These are phyloP conservation scores for Sporisorium graminicola DNA, from an alignment of 1,284 basidiomycete genomes.

Conservation along the genomic window DNA sequence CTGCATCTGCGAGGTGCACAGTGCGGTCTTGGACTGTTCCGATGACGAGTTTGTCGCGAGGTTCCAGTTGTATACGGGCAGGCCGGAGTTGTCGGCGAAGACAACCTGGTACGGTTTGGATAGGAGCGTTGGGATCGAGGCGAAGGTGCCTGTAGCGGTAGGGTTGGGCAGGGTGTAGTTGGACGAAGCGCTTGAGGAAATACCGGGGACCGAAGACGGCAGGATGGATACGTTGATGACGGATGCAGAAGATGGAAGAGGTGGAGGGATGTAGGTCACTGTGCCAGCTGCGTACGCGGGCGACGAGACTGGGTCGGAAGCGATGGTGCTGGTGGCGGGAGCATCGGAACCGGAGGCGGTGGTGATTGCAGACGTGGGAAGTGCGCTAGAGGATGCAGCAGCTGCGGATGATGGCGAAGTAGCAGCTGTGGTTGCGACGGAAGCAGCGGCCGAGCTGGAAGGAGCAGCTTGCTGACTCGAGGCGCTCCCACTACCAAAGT, in stretches of 20 bases:
- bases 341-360: constrained; percentile 30
- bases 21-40: constrained; percentile 26
- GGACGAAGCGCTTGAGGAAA: constrained; percentile 42
- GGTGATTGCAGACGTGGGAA: constrained; percentile 19
- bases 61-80: constrained; percentile 45
- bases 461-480: constrained; percentile 13
- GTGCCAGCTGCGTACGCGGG: constrained; percentile 47
- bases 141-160: constrained; percentile 48
- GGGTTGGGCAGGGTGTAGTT: constrained; percentile 56
- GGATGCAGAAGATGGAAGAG: constrained; percentile 25
- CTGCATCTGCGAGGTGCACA: constrained; percentile 60
- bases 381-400: constrained; percentile 7
- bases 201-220: constrained; percentile 28
- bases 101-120: constrained; percentile 53
- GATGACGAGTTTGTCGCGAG: constrained; percentile 35
- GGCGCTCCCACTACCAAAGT: constrained; percentile 19
- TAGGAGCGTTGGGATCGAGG: constrained; percentile 25
- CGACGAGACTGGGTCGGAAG: constrained; percentile 20
- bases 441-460: constrained; percentile 9
- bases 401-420: constrained; percentile 8
- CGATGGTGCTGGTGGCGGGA: constrained; percentile 29
- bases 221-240: constrained; percentile 38
- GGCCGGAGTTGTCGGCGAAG: constrained; percentile 40
- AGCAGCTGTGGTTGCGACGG: not conserved
- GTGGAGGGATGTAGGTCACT: constrained; percentile 38